These are phyloP conservation scores for Marasmius fiardii DNA, from an alignment of 1,284 basidiomycete species.

Conservation along the genomic window DNA sequence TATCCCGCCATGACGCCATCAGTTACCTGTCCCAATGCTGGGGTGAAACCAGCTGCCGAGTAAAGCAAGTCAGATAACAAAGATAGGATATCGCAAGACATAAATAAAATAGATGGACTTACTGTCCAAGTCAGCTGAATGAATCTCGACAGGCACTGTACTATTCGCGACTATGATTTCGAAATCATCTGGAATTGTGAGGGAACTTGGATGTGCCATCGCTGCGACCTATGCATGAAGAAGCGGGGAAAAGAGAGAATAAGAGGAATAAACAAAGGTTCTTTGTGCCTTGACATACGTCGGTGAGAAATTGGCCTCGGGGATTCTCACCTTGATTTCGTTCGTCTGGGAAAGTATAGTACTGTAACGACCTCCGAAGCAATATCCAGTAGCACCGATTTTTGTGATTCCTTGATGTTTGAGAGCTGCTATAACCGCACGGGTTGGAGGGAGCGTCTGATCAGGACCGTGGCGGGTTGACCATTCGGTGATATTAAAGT, in stretches of 20 bases:
- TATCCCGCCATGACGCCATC: constrained; percentile 17
- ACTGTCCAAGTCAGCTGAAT: constrained; percentile 17
- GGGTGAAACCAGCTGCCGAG: constrained; percentile 14
- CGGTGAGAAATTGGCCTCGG: not conserved
- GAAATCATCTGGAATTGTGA: constrained; percentile 34
- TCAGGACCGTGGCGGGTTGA: constrained; percentile 18
- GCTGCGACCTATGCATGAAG: constrained; percentile 23
- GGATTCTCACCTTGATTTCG: not conserved
- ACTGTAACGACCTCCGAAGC: constrained; percentile 24
- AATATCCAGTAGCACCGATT: constrained; percentile 26
- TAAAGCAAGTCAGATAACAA: not conserved
- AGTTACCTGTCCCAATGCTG: constrained; percentile 12
- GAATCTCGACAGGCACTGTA: constrained; percentile 17
- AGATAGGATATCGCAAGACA: not conserved
- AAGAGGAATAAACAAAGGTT: constrained; percentile 32
- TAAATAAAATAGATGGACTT: not conserved
- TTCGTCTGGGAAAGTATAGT: not conserved
- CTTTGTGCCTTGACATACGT: constrained; percentile 16
- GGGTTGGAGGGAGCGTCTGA: constrained; percentile 23
- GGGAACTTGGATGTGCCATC: constrained; percentile 36
- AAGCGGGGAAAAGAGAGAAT: constrained; percentile 28
- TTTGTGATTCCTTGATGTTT: constrained; percentile 21
- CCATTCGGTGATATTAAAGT: constrained; percentile 20
- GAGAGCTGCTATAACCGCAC: constrained; percentile 25
- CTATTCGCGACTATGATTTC: constrained; percentile 22